These are phyloP conservation scores for Ceratobasidium sp. DNA, from an alignment of 1,284 basidiomycete genomes.

Conservation along the genomic window DNA sequence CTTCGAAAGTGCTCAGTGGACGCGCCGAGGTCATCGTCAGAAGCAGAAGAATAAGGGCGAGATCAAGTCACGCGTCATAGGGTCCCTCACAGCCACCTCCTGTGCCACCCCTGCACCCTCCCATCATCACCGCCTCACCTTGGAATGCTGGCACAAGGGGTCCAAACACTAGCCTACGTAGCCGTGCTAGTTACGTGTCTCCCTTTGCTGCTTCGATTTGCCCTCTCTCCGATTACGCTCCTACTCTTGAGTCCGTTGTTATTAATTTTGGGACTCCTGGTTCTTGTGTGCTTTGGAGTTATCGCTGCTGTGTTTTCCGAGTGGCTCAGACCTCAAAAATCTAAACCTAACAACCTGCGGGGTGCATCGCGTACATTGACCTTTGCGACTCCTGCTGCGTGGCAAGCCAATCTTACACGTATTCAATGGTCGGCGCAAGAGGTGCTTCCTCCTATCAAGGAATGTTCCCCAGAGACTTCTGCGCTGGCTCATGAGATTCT, in stretches of 20 bases:
- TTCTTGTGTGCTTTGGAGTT: slow-evolving; percentile 66
- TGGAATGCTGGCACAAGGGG: slow-evolving; percentile 33
- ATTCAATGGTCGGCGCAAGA: slow-evolving; percentile 85
- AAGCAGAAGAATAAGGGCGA: slow-evolving; percentile 1
- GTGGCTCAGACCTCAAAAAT: slow-evolving; percentile 55
- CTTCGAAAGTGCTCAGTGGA: slow-evolving; percentile 75
- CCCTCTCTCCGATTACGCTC: slow-evolving; percentile 69
- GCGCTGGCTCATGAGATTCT: slow-evolving; percentile 80
- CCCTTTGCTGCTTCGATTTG: slow-evolving; percentile 27
- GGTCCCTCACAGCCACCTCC: slow-evolving; percentile 40
- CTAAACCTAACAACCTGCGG: slow-evolving; percentile 59
- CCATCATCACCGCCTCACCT: neutral
- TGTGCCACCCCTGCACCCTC: neutral
- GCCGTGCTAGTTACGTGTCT: slow-evolving; percentile 32
- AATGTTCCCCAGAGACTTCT: slow-evolving; percentile 73
- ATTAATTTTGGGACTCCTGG: slow-evolving; percentile 62
- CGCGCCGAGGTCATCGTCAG: slow-evolving; percentile 41
- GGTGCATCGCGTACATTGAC: slow-evolving; percentile 75
- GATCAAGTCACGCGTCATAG: slow-evolving; percentile 16
- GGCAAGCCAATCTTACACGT: slow-evolving; percentile 86
- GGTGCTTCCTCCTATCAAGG: slow-evolving; percentile 71
- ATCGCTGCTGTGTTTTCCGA: slow-evolving; percentile 72
- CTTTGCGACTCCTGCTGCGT: slow-evolving; percentile 91
- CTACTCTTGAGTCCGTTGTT: slow-evolving; percentile 73
- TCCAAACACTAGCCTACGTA: slow-evolving; percentile 15